Conservation (phyloP, 805 yeast genomes). For the Myxozyma udenii region DNA sequence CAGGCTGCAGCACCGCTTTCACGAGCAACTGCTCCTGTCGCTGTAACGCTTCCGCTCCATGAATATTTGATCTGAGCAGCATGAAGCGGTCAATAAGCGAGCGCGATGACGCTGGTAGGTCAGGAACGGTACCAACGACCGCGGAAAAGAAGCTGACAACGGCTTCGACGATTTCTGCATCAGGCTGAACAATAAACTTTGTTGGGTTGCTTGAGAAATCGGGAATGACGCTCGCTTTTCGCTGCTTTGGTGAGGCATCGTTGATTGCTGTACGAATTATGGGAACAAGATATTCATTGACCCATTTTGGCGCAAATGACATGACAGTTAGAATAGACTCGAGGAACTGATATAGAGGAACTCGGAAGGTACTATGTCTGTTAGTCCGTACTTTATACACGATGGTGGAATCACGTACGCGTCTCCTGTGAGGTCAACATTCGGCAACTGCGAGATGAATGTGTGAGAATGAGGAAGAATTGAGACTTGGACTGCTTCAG, state of each 20-base stretch:
- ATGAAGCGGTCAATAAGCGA: constrained; percentile 23
- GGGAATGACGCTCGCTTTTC: constrained; percentile 6
- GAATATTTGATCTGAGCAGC: not conserved
- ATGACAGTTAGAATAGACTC: constrained; percentile 2
- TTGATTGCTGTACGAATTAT: constrained; percentile 14
- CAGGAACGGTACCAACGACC: constrained; percentile 14
- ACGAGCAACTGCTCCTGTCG: constrained; percentile 9
- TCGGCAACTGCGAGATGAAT: not conserved
- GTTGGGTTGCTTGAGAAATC: constrained; percentile 22
- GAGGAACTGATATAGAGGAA: constrained; percentile 19
- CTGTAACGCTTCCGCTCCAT: not conserved
- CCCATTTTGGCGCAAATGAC: constrained; percentile 6
- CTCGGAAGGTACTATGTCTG: constrained; percentile 6
- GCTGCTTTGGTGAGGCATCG: constrained; percentile 5
- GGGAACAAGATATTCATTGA: constrained; percentile 10
- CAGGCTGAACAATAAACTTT: constrained; percentile 7
- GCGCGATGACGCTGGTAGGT: constrained; percentile 16
- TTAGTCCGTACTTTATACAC: too few species aligned
- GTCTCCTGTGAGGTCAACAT: not conserved
- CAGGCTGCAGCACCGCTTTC: constrained; percentile 23
- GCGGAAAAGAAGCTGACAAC: constrained; percentile 12
- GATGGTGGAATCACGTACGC: too few species aligned
- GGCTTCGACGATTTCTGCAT: not conserved
- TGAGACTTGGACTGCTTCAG: constrained; percentile 10
- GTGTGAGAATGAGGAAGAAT: constrained; percentile 7